Evolutionary conservation across 2,329 filamentous ascomycete species (phyloP).

Genomic region (Penicillium sp.): DNA sequence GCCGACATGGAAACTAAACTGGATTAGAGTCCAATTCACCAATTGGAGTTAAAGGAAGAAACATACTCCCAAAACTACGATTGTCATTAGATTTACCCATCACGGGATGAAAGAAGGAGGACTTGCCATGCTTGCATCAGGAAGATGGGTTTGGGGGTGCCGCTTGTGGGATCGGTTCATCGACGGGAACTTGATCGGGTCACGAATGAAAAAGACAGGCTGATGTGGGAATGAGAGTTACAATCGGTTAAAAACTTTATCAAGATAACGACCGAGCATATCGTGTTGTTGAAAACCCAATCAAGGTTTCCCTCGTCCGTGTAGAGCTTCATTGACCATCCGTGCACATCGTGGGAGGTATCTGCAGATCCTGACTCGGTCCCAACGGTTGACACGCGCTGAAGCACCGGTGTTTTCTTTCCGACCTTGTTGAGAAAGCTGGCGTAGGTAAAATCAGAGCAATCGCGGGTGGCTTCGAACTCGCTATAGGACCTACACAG

Average conservation of each 20-base stretch:
- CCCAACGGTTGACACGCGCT: constrained; percentile 50
- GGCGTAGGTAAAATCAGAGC: constrained; percentile 57
- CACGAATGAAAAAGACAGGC: constrained; percentile 68
- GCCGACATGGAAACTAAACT: constrained; percentile 48
- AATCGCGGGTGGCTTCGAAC: constrained; percentile 62
- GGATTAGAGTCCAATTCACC: not conserved
- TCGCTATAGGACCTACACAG: constrained; percentile 46
- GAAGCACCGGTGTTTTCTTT: constrained; percentile 54
- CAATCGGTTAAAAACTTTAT: not conserved
- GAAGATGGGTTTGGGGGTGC: constrained; percentile 39
- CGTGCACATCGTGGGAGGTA: constrained; percentile 50
- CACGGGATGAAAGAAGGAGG: not conserved
- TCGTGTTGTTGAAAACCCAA: constrained; percentile 43
- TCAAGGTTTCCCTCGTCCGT: constrained; percentile 55
- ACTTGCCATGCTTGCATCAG: constrained; percentile 30
- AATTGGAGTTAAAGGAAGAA: not conserved
- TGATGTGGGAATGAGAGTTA: constrained; percentile 1
- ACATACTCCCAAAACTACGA: constrained; percentile 32
- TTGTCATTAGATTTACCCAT: constrained; percentile 5
- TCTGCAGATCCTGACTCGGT: constrained; percentile 50
- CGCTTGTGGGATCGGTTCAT: constrained; percentile 71
- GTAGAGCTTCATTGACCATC: constrained; percentile 52
- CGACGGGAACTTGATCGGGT: constrained; percentile 68
- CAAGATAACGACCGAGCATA: not conserved
- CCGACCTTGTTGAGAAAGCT: constrained; percentile 55